Evolutionary conservation across 1,139 yeast genomes (phyloP).

Genomic region (Lodderomyces orthopsilosis): DNA sequence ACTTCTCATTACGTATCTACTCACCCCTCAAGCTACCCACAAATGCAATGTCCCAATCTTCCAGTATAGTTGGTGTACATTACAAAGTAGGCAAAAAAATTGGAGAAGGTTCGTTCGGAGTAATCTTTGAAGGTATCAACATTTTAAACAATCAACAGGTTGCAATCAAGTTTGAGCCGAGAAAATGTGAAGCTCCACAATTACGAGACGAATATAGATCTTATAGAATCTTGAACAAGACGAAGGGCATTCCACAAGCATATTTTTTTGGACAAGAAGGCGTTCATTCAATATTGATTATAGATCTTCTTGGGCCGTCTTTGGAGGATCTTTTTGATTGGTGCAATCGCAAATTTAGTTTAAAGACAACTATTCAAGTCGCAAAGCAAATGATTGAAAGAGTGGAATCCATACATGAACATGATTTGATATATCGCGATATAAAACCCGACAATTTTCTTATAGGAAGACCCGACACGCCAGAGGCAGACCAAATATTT

Average conservation of each 20-base stretch:
- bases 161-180: conserved; percentile 75
- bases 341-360: conserved; percentile 72
- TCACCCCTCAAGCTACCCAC: no score
- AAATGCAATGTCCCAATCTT: conserved; percentile 19
- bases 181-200: conserved; percentile 80
- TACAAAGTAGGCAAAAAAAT: conserved; percentile 95
- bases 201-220: conserved; percentile 75
- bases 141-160: conserved; percentile 74
- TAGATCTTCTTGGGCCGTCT: conserved; percentile 74
- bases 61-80: conserved; percentile 57
- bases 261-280: conserved; percentile 83
- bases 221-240: conserved; percentile 61
- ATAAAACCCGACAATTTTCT: conserved; percentile 76
- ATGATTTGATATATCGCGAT: conserved; percentile 70
- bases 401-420: conserved; percentile 65
- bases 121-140: conserved; percentile 92
- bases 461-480: conserved; percentile 64
- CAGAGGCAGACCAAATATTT: conserved; percentile 55
- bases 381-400: conserved; percentile 73
- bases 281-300: conserved; percentile 68
- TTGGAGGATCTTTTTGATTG: conserved; percentile 77
- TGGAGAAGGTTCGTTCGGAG: conserved; percentile 98
- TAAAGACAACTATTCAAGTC: conserved; percentile 69
- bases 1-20: no score
- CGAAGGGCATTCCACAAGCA: conserved; percentile 68